Evolutionary conservation across 176 grass and related monocot genomes (phyloP).

Genomic region (Paspalum notatum): DNA sequence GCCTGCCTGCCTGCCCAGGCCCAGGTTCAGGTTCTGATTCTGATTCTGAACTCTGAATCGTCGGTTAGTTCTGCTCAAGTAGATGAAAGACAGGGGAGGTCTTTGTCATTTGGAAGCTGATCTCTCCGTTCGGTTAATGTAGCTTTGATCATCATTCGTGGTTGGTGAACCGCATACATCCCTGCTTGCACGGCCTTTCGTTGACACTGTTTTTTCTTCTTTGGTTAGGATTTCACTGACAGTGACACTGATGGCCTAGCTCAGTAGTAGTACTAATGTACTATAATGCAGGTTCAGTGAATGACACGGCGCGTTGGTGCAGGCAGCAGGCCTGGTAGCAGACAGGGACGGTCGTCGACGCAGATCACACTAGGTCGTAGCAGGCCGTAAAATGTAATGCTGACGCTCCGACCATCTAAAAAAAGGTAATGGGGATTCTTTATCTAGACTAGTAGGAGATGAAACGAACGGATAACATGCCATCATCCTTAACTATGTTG

Average conservation of each 20-base stretch:
- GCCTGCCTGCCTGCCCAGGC: background rate
- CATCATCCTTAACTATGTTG: background rate
- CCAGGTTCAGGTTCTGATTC: background rate
- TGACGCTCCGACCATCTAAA: no score
- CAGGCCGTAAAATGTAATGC: no score
- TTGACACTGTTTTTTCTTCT: background rate
- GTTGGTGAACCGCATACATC: background rate
- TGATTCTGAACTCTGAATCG: background rate
- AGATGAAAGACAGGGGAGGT: background rate
- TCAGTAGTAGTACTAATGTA: background rate
- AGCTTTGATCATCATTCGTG: background rate
- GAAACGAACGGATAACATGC: background rate
- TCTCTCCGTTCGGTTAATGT: background rate
- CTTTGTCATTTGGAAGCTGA: background rate
- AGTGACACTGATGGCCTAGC: background rate
- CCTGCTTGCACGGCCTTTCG: slow-evolving; percentile 3
- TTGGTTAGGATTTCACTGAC: background rate
- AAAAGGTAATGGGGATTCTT: background rate
- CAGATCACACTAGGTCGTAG: background rate
- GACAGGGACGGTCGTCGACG: no score
- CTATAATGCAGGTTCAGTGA: slow-evolving; percentile 30
- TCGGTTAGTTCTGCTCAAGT: background rate
- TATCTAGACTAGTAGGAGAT: background rate
- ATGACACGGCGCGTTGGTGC: slow-evolving; percentile 19
- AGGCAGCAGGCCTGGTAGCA: background rate